Evolutionary conservation across 129 eudicot species (phyloP).

Genomic region (Sambucus nigra): DNA sequence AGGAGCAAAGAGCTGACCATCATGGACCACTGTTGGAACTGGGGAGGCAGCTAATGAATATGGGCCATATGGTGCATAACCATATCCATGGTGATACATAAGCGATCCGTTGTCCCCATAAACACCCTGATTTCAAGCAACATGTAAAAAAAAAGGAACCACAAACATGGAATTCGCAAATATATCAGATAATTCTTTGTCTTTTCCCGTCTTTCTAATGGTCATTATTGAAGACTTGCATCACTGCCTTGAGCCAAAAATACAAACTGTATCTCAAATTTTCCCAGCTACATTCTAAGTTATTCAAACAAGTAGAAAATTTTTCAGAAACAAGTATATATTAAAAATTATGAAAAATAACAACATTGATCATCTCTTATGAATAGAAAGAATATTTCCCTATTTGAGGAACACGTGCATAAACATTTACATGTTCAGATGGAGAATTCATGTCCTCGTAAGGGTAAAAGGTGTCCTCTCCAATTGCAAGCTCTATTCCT

Average conservation of each 20-base stretch:
- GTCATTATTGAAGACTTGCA: background rate
- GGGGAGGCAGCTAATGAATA: constrained; percentile 65
- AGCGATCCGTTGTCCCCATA: constrained; percentile 61
- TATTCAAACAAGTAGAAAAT: background rate
- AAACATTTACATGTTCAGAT: constrained; percentile 33
- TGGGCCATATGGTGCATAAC: constrained; percentile 65
- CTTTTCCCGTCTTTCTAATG: background rate
- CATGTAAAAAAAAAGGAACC: background rate
- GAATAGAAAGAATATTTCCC: background rate
- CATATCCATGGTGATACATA: constrained; percentile 61
- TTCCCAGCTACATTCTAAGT: background rate
- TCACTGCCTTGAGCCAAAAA: background rate
- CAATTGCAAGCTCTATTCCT: constrained; percentile 45
- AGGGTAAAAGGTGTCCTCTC: constrained; percentile 39
- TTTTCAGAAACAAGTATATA: background rate
- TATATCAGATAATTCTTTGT: background rate
- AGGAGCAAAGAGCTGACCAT: constrained; percentile 60
- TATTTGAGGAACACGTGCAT: background rate
- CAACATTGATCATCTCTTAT: constrained; percentile 3
- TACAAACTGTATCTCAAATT: background rate
- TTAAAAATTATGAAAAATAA: background rate
- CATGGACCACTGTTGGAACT: too few species aligned
- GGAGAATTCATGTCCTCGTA: constrained; percentile 29
- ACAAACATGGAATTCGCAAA: background rate
- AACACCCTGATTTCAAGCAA: constrained; percentile 32